These are phyloP conservation scores for Pseudocercospora ulei DNA, from an alignment of 2,329 filamentous ascomycete species.

Conservation along the genomic window DNA sequence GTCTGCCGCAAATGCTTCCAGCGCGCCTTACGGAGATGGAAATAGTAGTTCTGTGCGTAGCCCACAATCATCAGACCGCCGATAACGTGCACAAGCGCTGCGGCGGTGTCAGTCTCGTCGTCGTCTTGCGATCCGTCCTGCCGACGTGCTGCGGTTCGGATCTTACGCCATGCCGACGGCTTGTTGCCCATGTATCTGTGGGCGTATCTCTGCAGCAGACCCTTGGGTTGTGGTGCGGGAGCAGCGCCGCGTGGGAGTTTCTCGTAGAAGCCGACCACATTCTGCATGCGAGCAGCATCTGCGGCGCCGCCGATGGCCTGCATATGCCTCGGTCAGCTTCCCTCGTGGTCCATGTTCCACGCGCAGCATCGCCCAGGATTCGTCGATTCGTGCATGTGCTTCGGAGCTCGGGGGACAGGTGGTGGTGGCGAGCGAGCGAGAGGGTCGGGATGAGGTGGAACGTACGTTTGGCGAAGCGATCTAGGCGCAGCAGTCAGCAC, in stretches of 20 bases:
- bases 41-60: constrained; percentile 99
- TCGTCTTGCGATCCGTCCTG: constrained; percentile 1
- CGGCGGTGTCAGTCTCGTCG: constrained; percentile 13
- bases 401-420: constrained; percentile 5
- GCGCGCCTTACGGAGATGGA: constrained; percentile 83
- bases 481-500: constrained; percentile 40
- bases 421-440: constrained; percentile 8
- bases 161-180: constrained; percentile 68
- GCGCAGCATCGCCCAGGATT: too few species aligned
- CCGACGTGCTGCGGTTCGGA: neutral
- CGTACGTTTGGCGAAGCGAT: constrained; percentile 77
- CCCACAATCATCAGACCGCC: constrained; percentile 67
- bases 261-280: constrained; percentile 97
- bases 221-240: constrained; percentile 70
- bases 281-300: constrained; percentile 95
- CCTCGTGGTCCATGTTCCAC: neutral
- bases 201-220: constrained; percentile 81
- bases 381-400: neutral
- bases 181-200: constrained; percentile 88
- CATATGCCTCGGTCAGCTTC: constrained; percentile 25
- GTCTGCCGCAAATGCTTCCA: neutral
- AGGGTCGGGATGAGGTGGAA: constrained; percentile 26
- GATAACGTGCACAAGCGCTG: constrained; percentile 83
- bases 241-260: constrained; percentile 89
- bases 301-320: constrained; percentile 90